Base-by-base conservation (phyloP, 306 rosid genomes). In the Cicer cuneatum region DNA sequence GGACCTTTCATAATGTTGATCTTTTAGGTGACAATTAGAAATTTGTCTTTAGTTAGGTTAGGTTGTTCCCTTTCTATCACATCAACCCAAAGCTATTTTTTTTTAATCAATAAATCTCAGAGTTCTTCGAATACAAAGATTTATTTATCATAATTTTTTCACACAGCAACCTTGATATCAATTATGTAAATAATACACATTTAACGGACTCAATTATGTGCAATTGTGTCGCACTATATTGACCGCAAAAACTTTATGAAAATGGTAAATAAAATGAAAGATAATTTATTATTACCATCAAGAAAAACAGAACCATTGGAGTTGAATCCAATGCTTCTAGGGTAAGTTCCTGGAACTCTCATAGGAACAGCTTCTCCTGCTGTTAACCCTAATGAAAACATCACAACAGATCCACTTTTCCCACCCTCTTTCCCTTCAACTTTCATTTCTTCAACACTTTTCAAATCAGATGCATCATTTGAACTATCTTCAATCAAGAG, bases 291-390 rank as follows among this genome's bases (percentile, higher is more conserved):
- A 11, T 63, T 90, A 94, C 99, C 99, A 62, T 94, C 95, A 59
- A 94, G 88, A 76, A 85, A 85, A 58, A 94, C 86, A 53, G 92
- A 88, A 51, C 99, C 99, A 43, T 87, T 85, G 75, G 97, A 88
- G 82, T 88, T 87, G 87, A 92, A 92, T 21, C 96, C 97, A 42
- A 94, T 90, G 87, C 99, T 92, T 68, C 92, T 89, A 4, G 83
- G 84, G 29, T 81, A 87, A 80, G 86, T 87, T 1, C 99, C 99
- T 19, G 96, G 97, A 70, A 87, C 68, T 78, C 63, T 88, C 13
- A 78, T 10, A 11, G 95, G 89, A 81, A 83, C 78, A 71, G 73
- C 61, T 18, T 80, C 95, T 7, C 89, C 98, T 10, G 84, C 72
- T 49, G 88, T 82, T 21, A 94, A 88, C 13, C 99, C 99, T 43